phyloP scores from a whole-genome alignment of 495 filamentous ascomycete genomes.

The Neurospora sp. region DNA sequence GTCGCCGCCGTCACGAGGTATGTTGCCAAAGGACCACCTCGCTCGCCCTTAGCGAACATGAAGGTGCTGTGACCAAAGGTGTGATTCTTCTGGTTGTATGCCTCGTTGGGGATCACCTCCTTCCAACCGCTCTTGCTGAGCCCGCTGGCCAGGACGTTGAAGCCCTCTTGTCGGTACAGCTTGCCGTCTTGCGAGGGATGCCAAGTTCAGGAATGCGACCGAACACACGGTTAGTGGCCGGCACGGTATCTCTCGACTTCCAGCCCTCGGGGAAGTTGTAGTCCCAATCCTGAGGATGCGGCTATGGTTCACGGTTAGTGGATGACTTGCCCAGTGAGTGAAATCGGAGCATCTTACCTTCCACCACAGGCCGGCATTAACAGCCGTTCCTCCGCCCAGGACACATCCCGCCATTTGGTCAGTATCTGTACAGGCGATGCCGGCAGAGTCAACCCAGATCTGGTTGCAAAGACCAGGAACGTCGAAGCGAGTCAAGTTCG shows the following conservation, averaged over 20 bases:
- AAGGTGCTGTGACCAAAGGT: constrained; percentile 57
- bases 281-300: constrained; percentile 52
- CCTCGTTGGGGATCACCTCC: constrained; percentile 48
- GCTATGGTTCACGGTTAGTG: constrained; percentile 8
- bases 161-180: constrained; percentile 57
- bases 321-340: not conserved
- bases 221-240: constrained; percentile 52
- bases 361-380: constrained; percentile 56
- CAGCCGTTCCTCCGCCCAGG: constrained; percentile 61
- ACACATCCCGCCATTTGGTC: constrained; percentile 67
- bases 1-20: constrained; percentile 56
- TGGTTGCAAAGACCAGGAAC: constrained; percentile 65
- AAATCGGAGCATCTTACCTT: constrained; percentile 20
- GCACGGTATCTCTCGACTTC: constrained; percentile 53
- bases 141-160: constrained; percentile 46
- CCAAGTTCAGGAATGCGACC: constrained; percentile 55
- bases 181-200: constrained; percentile 57
- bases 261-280: constrained; percentile 66
- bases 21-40: constrained; percentile 62
- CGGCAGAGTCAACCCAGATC: constrained; percentile 52
- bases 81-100: constrained; percentile 53
- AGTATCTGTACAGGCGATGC: constrained; percentile 56
- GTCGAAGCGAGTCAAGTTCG: constrained; percentile 62
- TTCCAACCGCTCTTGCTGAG: constrained; percentile 51
- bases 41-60: constrained; percentile 57